phyloP scores from a whole-genome alignment of 2,329 filamentous ascomycete genomes.

The Fusarium acutatum region DNA sequence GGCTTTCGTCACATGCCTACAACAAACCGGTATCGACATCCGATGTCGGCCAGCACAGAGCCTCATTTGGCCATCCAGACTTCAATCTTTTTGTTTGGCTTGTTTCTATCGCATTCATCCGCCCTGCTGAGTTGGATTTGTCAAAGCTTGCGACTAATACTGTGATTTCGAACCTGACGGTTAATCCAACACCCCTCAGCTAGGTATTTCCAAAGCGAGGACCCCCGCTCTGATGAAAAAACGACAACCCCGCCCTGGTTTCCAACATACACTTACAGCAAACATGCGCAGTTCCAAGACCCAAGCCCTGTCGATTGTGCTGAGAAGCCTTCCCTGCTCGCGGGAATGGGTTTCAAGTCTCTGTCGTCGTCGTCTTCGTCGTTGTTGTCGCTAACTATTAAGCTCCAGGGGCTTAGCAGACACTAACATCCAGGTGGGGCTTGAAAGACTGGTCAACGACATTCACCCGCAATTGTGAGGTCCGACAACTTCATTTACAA shows the following conservation, averaged over 20 bases:
- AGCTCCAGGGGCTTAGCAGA: conserved; percentile 8
- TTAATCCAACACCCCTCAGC: background rate
- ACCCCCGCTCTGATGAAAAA: background rate
- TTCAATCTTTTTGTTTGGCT: background rate
- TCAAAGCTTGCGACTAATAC: background rate
- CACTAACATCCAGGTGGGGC: background rate
- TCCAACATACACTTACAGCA: background rate
- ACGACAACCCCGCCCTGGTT: background rate
- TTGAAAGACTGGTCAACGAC: conserved; percentile 6
- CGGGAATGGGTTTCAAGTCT: background rate
- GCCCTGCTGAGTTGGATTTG: background rate
- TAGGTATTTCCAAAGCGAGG: background rate
- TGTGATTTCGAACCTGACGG: background rate
- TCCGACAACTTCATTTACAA: background rate
- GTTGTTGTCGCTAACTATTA: background rate
- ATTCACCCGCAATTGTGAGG: background rate
- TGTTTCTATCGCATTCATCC: background rate
- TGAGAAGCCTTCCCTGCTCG: background rate
- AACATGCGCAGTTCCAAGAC: background rate
- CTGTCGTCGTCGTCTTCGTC: background rate
- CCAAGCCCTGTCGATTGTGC: background rate
- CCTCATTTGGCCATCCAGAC: background rate
- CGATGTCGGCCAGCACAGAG: conserved; percentile 3
- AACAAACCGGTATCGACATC: background rate
- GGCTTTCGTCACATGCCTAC: background rate